Conservation (phyloP, 768 basidiomycete genomes). For the Chiua virens region DNA sequence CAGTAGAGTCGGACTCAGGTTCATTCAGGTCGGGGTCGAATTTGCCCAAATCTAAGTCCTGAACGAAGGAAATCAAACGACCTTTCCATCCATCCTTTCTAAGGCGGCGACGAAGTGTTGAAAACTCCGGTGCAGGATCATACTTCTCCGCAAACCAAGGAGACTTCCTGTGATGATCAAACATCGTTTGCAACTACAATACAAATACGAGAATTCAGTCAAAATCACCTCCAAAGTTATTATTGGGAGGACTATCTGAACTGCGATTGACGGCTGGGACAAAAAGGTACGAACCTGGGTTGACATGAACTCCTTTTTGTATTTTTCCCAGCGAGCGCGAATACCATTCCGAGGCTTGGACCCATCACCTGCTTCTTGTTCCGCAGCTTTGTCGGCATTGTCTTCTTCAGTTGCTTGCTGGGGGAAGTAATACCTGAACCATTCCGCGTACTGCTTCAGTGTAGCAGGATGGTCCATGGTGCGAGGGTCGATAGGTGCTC, state of each 20-base stretch:
- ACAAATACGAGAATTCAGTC: constrained; percentile 34
- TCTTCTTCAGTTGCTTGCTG: constrained; percentile 82
- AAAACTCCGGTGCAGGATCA: constrained; percentile 72
- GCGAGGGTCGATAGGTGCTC: constrained; percentile 76
- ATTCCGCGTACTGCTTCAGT: constrained; percentile 83
- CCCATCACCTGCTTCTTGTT: constrained; percentile 80
- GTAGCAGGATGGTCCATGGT: constrained; percentile 80
- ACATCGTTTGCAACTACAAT: constrained; percentile 90
- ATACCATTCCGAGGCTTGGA: constrained; percentile 84
- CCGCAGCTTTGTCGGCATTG: constrained; percentile 78
- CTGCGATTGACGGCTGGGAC: constrained; percentile 5
- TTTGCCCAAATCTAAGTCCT: constrained; percentile 81
- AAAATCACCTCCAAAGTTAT: constrained; percentile 9
- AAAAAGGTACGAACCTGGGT: constrained; percentile 69
- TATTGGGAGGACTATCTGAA: constrained; percentile 14
- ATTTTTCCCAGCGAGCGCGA: constrained; percentile 85
- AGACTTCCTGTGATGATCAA: constrained; percentile 92
- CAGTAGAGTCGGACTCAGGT: constrained; percentile 50
- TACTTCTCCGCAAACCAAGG: constrained; percentile 98
- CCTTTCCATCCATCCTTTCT: constrained; percentile 85
- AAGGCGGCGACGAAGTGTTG: constrained; percentile 71
- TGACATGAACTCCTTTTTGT: constrained; percentile 87
- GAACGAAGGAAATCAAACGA: constrained; percentile 67
- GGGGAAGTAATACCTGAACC: constrained; percentile 78
- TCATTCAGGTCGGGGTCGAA: constrained; percentile 78